These are phyloP conservation scores for Abelmoschus esculentus DNA, from an alignment of 345 rosid genomes.

Conservation along the genomic window DNA sequence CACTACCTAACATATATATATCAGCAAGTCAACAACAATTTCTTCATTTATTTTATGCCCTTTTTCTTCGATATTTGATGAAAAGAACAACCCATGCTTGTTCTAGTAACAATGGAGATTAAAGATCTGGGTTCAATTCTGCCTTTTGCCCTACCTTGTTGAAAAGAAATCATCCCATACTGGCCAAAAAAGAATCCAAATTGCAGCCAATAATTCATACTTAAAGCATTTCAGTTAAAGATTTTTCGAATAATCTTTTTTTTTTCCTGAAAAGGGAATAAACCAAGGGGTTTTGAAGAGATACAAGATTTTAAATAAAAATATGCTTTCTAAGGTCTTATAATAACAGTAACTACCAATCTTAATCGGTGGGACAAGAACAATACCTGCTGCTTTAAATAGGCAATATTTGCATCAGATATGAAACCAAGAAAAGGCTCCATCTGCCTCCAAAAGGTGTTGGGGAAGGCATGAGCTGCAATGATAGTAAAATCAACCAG, in stretches of 20 bases:
- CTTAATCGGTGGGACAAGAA: background rate
- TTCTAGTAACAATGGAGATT: background rate
- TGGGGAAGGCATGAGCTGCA: constrained; percentile 51
- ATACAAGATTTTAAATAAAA: background rate
- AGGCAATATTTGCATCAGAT: constrained; percentile 54
- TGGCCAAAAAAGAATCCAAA: background rate
- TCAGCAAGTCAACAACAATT: background rate
- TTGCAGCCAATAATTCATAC: background rate
- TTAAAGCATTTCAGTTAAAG: background rate
- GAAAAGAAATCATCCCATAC: constrained; percentile 1
- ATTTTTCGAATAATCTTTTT: background rate
- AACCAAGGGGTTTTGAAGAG: background rate
- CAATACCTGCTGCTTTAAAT: constrained; percentile 66
- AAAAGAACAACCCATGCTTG: background rate
- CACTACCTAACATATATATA: background rate
- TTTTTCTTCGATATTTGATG: background rate
- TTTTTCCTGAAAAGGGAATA: background rate
- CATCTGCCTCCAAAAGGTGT: constrained; percentile 76
- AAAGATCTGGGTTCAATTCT: background rate
- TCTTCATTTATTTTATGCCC: background rate
- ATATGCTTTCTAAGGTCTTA: background rate
- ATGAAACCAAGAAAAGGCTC: constrained; percentile 67
- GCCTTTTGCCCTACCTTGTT: background rate
- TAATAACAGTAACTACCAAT: constrained; percentile 3
- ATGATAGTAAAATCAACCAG: constrained; percentile 29